Conservation (phyloP, 257 asterid species). For the Gentiana dahurica region DNA sequence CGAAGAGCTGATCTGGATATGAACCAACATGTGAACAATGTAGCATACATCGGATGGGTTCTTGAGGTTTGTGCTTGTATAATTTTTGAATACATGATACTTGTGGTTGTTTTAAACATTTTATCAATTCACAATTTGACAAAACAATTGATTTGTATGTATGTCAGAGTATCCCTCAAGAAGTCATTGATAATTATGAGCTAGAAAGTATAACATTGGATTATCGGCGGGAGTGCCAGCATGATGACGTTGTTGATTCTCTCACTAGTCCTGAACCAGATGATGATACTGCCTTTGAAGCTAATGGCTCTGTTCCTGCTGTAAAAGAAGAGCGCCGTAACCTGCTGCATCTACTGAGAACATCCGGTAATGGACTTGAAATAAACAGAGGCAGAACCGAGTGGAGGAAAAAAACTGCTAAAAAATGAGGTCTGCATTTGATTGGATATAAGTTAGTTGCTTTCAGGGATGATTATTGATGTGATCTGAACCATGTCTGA, state of each 20-base stretch:
- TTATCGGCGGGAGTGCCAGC: constrained; percentile 93
- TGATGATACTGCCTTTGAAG: constrained; percentile 14
- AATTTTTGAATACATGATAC: neutral
- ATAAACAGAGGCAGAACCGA: constrained; percentile 84
- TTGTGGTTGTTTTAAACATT: no score
- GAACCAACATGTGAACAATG: constrained; percentile 94
- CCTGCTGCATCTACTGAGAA: constrained; percentile 36
- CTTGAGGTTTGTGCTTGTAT: constrained; percentile 51
- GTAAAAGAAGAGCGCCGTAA: constrained; percentile 5
- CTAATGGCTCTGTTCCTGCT: constrained; percentile 31
- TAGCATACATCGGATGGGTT: constrained; percentile 94
- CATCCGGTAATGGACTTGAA: constrained; percentile 59
- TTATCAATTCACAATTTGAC: neutral
- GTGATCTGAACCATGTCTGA: no score
- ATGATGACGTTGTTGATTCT: constrained; percentile 76
- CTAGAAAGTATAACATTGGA: constrained; percentile 77
- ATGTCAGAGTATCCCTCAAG: constrained; percentile 83
- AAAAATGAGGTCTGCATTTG: constrained; percentile 25
- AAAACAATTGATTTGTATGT: neutral
- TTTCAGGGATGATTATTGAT: no score
- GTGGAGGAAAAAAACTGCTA: constrained; percentile 74
- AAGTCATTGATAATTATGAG: constrained; percentile 66
- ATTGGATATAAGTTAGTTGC: neutral
- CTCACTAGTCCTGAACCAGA: constrained; percentile 60
- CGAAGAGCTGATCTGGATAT: constrained; percentile 91